Conservation (phyloP, 1,139 yeast genomes). For the Kodamaea arcana region DNA sequence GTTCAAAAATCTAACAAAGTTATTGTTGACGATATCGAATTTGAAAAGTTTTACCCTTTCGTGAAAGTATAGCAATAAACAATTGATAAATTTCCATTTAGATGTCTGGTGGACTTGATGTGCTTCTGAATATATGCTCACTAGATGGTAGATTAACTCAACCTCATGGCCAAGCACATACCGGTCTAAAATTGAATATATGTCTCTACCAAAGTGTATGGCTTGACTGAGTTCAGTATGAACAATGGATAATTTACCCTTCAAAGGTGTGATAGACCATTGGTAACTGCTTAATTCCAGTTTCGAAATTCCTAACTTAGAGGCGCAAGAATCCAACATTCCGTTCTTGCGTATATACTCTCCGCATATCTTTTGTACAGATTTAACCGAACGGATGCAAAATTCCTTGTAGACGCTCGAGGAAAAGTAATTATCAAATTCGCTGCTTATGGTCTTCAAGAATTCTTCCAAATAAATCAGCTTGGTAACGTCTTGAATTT, state of each 20-base stretch:
- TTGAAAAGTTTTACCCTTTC: conserved; percentile 14
- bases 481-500: conserved; percentile 14
- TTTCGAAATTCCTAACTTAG: conserved; percentile 29
- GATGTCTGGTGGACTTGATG: conserved; percentile 17
- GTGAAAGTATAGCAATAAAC: conserved; percentile 21
- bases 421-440: conserved; percentile 24
- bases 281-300: conserved; percentile 22
- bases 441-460: conserved; percentile 23
- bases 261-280: conserved; percentile 22
- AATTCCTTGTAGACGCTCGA: conserved; percentile 25
- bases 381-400: conserved; percentile 25
- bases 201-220: conserved; percentile 20
- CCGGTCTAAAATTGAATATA: conserved; percentile 17
- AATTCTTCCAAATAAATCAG: conserved; percentile 19
- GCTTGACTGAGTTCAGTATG: conserved; percentile 27
- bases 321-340: conserved; percentile 19
- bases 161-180: conserved; percentile 22
- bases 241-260: conserved; percentile 23
- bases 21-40: conserved; percentile 16
- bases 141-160: conserved; percentile 26
- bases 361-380: conserved; percentile 21
- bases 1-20: conserved; percentile 20
- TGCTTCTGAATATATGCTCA: conserved; percentile 28
- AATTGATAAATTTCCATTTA: conserved; percentile 27
- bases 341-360: conserved; percentile 15